Percentiles rank a stretch among this genome's conserved stretches.
phyloP scores from a whole-genome alignment of 2,329 filamentous ascomycete genomes.

The Metarhizium guizhouense region DNA sequence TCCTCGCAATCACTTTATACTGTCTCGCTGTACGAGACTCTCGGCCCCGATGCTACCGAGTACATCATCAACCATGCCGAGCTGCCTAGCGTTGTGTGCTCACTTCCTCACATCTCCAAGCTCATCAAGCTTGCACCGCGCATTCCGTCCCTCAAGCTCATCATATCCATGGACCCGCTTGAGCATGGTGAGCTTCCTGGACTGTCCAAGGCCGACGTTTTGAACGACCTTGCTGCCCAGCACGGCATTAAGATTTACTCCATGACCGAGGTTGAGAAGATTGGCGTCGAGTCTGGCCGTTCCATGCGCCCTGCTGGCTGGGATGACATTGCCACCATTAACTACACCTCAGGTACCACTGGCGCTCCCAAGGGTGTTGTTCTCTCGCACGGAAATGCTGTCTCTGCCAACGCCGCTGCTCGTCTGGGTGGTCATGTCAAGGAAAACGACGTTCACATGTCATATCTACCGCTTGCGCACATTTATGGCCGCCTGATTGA shows the following conservation, averaged over 20 bases:
- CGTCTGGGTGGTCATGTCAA: constrained; percentile 44
- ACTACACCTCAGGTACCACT: constrained; percentile 83
- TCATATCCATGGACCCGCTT: constrained; percentile 78
- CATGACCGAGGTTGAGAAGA: constrained; percentile 69
- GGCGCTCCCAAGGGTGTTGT: constrained; percentile 77
- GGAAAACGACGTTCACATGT: constrained; percentile 57
- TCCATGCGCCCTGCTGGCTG: constrained; percentile 62
- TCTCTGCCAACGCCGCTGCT: constrained; percentile 59
- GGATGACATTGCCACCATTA: constrained; percentile 78
- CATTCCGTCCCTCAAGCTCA: constrained; percentile 73
- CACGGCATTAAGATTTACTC: constrained; percentile 72
- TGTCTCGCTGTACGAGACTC: constrained; percentile 92
- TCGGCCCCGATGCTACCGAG: constrained; percentile 84
- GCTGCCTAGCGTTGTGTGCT: constrained; percentile 66
- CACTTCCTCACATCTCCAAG: constrained; percentile 70
- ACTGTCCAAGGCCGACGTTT: constrained; percentile 68
- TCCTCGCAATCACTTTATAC: constrained; percentile 82
- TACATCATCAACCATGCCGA: constrained; percentile 91
- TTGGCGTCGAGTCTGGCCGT: constrained; percentile 63
- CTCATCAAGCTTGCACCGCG: constrained; percentile 72
- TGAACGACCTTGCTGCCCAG: constrained; percentile 66
- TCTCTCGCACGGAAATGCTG: constrained; percentile 71
- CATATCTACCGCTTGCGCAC: constrained; percentile 88
- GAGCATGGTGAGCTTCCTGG: constrained; percentile 69
- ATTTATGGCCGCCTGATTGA: constrained; percentile 86